Conservation (phyloP, 1,284 basidiomycete species). For the Hemileia vastatrix region DNA sequence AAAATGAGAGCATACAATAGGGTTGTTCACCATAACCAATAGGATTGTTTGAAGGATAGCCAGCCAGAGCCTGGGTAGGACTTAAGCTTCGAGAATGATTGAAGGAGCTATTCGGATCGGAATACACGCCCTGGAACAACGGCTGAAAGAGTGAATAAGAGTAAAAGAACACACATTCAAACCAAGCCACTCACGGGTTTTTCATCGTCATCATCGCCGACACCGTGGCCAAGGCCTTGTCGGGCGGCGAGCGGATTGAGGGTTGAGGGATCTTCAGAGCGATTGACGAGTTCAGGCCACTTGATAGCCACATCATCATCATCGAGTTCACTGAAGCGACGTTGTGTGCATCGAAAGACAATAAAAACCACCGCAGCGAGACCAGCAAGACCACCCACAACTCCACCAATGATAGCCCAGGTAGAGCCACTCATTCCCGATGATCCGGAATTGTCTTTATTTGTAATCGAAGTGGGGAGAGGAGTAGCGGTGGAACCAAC, state of each 20-base stretch:
- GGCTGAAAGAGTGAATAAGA: neutral
- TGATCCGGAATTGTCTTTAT: neutral
- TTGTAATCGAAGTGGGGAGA: constrained; percentile 18
- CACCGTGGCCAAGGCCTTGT: constrained; percentile 28
- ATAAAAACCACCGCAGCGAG: constrained; percentile 29
- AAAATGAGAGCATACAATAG: neutral
- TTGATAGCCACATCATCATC: constrained; percentile 30
- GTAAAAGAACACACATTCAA: neutral
- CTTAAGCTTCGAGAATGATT: neutral
- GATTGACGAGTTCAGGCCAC: constrained; percentile 34
- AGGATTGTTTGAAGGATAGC: neutral
- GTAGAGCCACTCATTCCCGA: constrained; percentile 24
- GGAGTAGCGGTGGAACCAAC: constrained; percentile 22
- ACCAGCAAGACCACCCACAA: constrained; percentile 32
- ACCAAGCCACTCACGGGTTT: constrained; percentile 7
- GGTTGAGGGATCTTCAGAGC: constrained; percentile 29
- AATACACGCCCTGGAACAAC: neutral
- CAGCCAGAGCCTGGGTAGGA: neutral
- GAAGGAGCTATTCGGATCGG: neutral
- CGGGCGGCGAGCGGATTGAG: constrained; percentile 35
- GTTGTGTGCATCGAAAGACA: constrained; percentile 30
- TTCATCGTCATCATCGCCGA: constrained; percentile 32
- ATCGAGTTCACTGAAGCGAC: constrained; percentile 32
- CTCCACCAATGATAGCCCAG: constrained; percentile 35
- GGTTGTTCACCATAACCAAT: neutral